A percentile compares a stretch with the other conserved stretches of the same genome.
These are phyloP conservation scores for Sporothrix dimorphospora DNA, from an alignment of 2,329 filamentous ascomycete species.

Conservation along the genomic window DNA sequence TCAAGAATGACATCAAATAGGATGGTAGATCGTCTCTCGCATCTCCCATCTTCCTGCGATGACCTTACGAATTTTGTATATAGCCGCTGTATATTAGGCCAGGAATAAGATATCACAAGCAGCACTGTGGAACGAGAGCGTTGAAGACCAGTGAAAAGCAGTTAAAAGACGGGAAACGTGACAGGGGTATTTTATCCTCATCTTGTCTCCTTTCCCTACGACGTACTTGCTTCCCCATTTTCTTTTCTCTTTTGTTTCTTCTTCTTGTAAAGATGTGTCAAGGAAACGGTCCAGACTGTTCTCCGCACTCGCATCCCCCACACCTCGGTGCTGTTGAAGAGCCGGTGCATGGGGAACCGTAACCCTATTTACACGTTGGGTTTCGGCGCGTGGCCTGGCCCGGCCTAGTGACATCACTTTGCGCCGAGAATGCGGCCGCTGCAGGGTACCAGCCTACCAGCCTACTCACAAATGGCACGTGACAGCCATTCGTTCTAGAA, in stretches of 20 bases:
- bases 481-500: constrained; percentile 16
- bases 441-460: neutral
- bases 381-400: constrained; percentile 7
- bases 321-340: constrained; percentile 4
- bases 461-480: constrained; percentile 3
- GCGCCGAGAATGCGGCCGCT: constrained; percentile 20
- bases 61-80: constrained; percentile 1
- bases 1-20: constrained; percentile 13
- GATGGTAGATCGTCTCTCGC: too few species aligned
- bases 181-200: too few species aligned
- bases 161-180: neutral
- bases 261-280: neutral
- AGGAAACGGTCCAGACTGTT: neutral
- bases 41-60: neutral
- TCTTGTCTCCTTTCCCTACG: neutral
- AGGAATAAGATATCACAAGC: neutral
- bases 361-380: neutral
- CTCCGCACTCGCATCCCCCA: constrained; percentile 1
- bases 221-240: neutral
- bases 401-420: constrained; percentile 23
- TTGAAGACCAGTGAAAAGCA: neutral
- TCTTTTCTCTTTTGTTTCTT: neutral
- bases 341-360: neutral
- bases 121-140: neutral
- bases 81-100: constrained; percentile 10